Base-by-base conservation (phyloP, 1,284 basidiomycete species). In the Inonotus hispidus region DNA sequence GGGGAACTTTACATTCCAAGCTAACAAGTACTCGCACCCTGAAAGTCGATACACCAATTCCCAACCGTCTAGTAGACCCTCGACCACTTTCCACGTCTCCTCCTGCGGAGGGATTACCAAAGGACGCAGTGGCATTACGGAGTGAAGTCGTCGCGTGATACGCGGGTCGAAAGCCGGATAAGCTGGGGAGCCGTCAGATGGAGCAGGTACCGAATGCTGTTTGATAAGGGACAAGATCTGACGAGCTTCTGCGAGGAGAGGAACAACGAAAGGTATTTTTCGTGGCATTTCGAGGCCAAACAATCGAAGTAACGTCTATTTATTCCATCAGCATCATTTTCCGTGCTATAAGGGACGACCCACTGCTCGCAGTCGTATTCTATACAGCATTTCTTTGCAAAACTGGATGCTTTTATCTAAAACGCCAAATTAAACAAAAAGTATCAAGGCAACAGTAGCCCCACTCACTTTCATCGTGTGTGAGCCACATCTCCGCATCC, bases 81-180 rank as follows among this genome's bases (percentile, higher is more conserved):
- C 70, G 1, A 92, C 65, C 0, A 75, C 72, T 16, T 76, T 67
- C 83, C 87, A 92, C 0, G 80, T 82, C 2, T 79, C 71, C 13
- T 75, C 71, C 49, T 80, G 74, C 1, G 76, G 66, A 0, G 84
- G 84, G 0, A 88, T 68, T 3, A 77, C 71, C 16, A 90, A 74
- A 2, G 84, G 73, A 14, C 86, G 82, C 6, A 91, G 81, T 0
- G 93, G 93, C 69, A 92, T 85, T 63, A 82, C 84, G 41, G 86
- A 87, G 27, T 86, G 85, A 0, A 95, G 76, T 53, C 81, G 79
- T 5, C 90, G 83, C 1, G 82, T 81, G 53, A 92, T 83, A 45
- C 82, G 77, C 3, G 88, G 82, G 69, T 90, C 90, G 61, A 94
- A 89, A 0, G 83, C 82, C 0, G 78, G 72, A 27, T 69, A 71